Evolutionary conservation across 2,329 filamentous ascomycete species (phyloP), one percentile per base, ranked within the genome.

Genomic region (Malbranchea zuffiana): DNA sequence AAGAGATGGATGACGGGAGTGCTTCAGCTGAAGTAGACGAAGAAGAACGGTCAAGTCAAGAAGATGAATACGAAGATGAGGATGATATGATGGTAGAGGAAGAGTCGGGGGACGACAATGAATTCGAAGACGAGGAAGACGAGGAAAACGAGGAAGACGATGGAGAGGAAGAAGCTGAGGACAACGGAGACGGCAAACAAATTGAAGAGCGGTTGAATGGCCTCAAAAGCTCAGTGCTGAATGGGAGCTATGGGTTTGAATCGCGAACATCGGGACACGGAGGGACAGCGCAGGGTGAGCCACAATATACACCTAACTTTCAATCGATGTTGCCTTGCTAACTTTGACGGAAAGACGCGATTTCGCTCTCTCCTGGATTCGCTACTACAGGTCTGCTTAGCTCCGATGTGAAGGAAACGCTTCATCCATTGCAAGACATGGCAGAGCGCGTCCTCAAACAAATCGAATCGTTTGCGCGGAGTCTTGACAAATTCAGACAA

Each of bases 391-490:
- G 21, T 21, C 11, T 38, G 7, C 23, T 38, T 12, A 27, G 16
- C 29, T 26, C 30, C n/a, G 36, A 33, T 11, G 60, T 69, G 13
- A 61, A 63, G 37, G 62, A 72, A 48, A 66, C 68, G 20, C 57
- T 78, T 19, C 69, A 74, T 47, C 74, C 74, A 12, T 61, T 81
- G 45, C 74, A 74, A 54, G 68, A 72, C 45, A 75, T 77, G 48
- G 76, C 75, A 42, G 74, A 83, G 47, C 71, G 74, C 28, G 76
- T 83, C 20, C 81, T 82, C 34, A 75, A 78, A 44, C 85, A 94
- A 59, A 83, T 93, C 41, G 85, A 94, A 61, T 72, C 76, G 29
- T 95, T 95, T 54, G 86, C 87, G 24, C 80, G 82, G 53, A 74
- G 75, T 35, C 71, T 95, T 15, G 87, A 95, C 61, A 72, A 76